Conservation (phyloP, 805 yeast species). For the Candida chilensis region DNA sequence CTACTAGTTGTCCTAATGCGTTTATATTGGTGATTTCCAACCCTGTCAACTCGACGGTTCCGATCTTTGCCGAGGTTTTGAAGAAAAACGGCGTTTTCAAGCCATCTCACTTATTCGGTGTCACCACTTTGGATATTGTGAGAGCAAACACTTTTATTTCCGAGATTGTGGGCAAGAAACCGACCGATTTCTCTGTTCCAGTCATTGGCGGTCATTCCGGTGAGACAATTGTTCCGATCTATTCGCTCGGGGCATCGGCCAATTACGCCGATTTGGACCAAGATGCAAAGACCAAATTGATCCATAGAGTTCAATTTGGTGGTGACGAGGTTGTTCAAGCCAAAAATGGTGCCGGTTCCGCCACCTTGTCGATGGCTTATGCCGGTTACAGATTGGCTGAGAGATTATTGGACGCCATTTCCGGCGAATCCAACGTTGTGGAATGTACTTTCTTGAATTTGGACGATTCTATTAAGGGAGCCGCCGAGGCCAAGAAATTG, state of each 20-base stretch:
- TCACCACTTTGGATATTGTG: slow-evolving; percentile 81
- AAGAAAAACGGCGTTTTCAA: slow-evolving; percentile 58
- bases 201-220: slow-evolving; percentile 96
- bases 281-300: slow-evolving; percentile 36
- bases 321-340: slow-evolving; percentile 97
- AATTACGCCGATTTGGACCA: slow-evolving; percentile 14
- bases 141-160: slow-evolving; percentile 79
- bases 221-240: slow-evolving; percentile 84
- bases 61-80: slow-evolving; percentile 77
- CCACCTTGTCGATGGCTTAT: slow-evolving; percentile 92
- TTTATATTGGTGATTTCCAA: slow-evolving; percentile 78
- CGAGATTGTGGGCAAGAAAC: slow-evolving; percentile 35
- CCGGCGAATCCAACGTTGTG: slow-evolving; percentile 21
- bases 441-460: slow-evolving; percentile 46
- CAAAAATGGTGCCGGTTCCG: slow-evolving; percentile 90
- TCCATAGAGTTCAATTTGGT: slow-evolving; percentile 58
- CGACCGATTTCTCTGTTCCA: slow-evolving; percentile 51
- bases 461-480: slow-evolving; percentile 41
- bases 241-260: slow-evolving; percentile 32
- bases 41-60: slow-evolving; percentile 92
- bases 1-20: slow-evolving; percentile 63
- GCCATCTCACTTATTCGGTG: slow-evolving; percentile 74
- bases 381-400: slow-evolving; percentile 83
- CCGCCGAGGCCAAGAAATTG: slow-evolving; percentile 37
- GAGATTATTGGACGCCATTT: slow-evolving; percentile 18